Evolutionary conservation across 1,139 yeast genomes (phyloP), one percentile per base, ranked within the genome.

Genomic region (Pneumocystis canis): DNA sequence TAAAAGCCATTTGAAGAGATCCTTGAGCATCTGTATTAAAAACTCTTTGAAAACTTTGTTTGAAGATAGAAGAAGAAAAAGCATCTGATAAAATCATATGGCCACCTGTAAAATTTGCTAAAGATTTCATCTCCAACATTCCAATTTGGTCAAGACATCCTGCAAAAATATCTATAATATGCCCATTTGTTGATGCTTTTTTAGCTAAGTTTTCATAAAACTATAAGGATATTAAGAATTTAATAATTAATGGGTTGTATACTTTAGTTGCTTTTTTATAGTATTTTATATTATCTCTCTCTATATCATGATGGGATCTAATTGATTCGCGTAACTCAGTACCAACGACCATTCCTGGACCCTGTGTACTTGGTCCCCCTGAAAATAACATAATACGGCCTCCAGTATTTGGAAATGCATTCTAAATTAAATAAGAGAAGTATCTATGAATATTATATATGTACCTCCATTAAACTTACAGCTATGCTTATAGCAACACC

Each of bases 141-240:
- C 99, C 99, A 68, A 90, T 87, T 79, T 92, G 98, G 76, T 92
- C 99, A 73, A 89, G 90, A 76, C 97, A 89, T 66, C 98, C 98
- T 54, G 96, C 97, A 76, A 89, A 90, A 62, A 92, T 83, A 75
- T 92, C 98, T 63, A 92, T 84, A 31, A 94, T 83, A 72, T 89
- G 97, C 32, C 94, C 88, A 72, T 88, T 87, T 63, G 82, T 81
- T 37, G 87, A 77, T 16, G 85, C 85, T 69, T 87, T 86, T 63
- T 84, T 82, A 54, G 96, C 88, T 62, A 92, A 74, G 35, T 80
- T 78, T 68, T 88, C 95, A 75, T 90, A 94, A 72, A 84, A 90
- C 74, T 57, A 57, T 7, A 37, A 20, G 6, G 37, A 39, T 4
- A 35, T 47, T 47, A 47, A 35, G 30, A 57, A 57, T 28, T 25